A percentile compares a stretch with the other conserved stretches of the same genome.
Evolutionary conservation across 2,329 filamentous ascomycete species (phyloP).

Genomic region (Fonsecaea monophora): DNA sequence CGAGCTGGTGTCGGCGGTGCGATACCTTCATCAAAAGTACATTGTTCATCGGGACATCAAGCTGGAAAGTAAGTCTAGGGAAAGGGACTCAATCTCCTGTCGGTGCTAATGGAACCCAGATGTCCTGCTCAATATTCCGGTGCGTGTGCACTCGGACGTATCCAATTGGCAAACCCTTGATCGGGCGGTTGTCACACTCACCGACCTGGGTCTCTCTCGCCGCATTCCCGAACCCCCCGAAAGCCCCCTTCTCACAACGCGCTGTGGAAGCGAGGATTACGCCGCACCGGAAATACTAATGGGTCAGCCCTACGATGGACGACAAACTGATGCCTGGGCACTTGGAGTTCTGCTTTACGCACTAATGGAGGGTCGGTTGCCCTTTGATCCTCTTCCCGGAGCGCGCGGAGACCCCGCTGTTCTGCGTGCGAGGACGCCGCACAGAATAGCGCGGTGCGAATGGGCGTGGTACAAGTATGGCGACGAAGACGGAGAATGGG

Average conservation of each 20-base stretch:
- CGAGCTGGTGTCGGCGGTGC: constrained; percentile 83
- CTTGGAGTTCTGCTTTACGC: constrained; percentile 92
- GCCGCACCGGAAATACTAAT: constrained; percentile 95
- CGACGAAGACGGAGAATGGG: constrained; percentile 85
- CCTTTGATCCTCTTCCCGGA: constrained; percentile 87
- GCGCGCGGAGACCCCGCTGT: constrained; percentile 74
- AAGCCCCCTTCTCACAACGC: constrained; percentile 86
- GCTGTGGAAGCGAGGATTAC: constrained; percentile 96
- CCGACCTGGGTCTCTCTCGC: constrained; percentile 87
- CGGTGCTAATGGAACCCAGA: constrained; percentile 60
- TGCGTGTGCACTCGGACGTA: constrained; percentile 68
- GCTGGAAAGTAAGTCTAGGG: constrained; percentile 78
- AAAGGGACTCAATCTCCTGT: background rate
- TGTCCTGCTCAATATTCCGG: constrained; percentile 84
- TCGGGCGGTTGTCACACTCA: constrained; percentile 83
- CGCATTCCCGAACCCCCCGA: constrained; percentile 75
- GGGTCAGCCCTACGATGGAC: constrained; percentile 92
- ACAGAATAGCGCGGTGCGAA: constrained; percentile 93
- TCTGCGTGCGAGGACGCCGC: constrained; percentile 81
- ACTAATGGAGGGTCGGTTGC: constrained; percentile 87
- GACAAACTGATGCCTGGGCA: constrained; percentile 92
- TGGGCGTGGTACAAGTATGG: constrained; percentile 93
- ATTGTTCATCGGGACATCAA: constrained; percentile 99
- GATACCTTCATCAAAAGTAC: constrained; percentile 80
- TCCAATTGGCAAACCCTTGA: constrained; percentile 77